phyloP scores from a whole-genome alignment of 1,284 basidiomycete species.

The Sporisorium scitamineum region DNA sequence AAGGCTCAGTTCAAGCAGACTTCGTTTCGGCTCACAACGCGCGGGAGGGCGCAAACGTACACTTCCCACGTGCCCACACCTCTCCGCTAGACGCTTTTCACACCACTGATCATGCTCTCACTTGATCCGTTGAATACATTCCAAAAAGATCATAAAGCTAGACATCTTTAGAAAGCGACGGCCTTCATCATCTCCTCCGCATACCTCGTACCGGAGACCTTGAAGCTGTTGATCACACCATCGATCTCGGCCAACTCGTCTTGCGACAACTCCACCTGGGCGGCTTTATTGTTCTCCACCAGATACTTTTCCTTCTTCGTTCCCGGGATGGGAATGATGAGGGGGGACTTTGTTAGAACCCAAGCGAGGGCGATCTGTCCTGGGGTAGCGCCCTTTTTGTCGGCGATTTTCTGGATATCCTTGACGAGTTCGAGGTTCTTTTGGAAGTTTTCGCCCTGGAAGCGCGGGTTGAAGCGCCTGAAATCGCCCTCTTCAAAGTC shows the following conservation, averaged over 20 bases:
- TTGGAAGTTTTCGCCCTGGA: slow-evolving; percentile 47
- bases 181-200: slow-evolving; percentile 16
- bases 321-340: slow-evolving; percentile 53
- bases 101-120: no score
- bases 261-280: slow-evolving; percentile 27
- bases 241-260: slow-evolving; percentile 52
- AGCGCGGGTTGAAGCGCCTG: slow-evolving; percentile 52
- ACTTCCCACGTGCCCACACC: no score
- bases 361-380: slow-evolving; percentile 60
- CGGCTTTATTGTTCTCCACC: slow-evolving; percentile 50
- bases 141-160: no score
- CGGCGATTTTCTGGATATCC: slow-evolving; percentile 49
- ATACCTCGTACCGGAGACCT: slow-evolving; percentile 47
- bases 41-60: no score
- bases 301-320: slow-evolving; percentile 52
- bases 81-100: no score
- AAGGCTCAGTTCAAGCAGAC: no score
- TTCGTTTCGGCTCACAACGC: no score
- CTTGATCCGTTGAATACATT: no score
- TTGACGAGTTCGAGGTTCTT: slow-evolving; percentile 55
- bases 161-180: slow-evolving; percentile 44
- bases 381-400: slow-evolving; percentile 49
- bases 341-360: slow-evolving; percentile 28
- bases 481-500: slow-evolving; percentile 54
- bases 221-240: slow-evolving; percentile 55